phyloP scores from a whole-genome alignment of 768 basidiomycete genomes.

The Cyclocybe cylindracea region DNA sequence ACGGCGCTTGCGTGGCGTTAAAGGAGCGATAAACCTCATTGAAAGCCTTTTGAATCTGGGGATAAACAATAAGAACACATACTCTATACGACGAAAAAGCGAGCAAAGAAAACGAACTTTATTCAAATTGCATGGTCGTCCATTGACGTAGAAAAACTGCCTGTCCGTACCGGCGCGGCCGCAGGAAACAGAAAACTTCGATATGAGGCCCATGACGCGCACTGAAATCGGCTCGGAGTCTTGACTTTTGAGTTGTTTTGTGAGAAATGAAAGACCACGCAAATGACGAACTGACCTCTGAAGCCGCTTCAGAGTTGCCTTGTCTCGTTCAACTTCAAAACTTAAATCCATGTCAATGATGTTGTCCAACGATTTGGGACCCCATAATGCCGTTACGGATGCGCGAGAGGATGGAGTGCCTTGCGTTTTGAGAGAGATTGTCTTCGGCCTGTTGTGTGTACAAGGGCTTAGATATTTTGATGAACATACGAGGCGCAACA shows the following conservation, averaged over 20 bases:
- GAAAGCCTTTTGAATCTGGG: constrained; percentile 83
- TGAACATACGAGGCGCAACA: constrained; percentile 6
- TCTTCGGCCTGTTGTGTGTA: constrained; percentile 48
- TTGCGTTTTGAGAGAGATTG: constrained; percentile 70
- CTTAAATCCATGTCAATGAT: constrained; percentile 71
- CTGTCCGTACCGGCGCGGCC: constrained; percentile 81
- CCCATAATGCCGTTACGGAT: constrained; percentile 80
- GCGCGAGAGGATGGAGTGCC: constrained; percentile 63
- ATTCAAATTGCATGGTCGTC: constrained; percentile 77
- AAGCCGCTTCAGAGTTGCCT: constrained; percentile 41
- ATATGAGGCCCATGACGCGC: constrained; percentile 75
- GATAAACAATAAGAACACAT: neutral
- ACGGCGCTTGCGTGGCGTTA: constrained; percentile 69
- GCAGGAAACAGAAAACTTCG: constrained; percentile 73
- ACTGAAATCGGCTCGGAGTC: constrained; percentile 40
- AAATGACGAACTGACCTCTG: constrained; percentile 19
- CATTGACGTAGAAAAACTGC: constrained; percentile 93
- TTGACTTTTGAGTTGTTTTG: constrained; percentile 7
- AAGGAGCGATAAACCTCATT: constrained; percentile 93
- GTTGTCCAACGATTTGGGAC: constrained; percentile 74
- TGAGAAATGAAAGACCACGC: neutral
- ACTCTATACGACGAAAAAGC: neutral
- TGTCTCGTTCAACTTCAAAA: constrained; percentile 72
- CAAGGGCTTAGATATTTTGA: neutral
- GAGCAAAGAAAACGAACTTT: constrained; percentile 48